Evolutionary conservation across 2,329 filamentous ascomycete species (phyloP), one percentile per base, ranked within the genome.

Genomic region (Ascochyta rabiei): DNA sequence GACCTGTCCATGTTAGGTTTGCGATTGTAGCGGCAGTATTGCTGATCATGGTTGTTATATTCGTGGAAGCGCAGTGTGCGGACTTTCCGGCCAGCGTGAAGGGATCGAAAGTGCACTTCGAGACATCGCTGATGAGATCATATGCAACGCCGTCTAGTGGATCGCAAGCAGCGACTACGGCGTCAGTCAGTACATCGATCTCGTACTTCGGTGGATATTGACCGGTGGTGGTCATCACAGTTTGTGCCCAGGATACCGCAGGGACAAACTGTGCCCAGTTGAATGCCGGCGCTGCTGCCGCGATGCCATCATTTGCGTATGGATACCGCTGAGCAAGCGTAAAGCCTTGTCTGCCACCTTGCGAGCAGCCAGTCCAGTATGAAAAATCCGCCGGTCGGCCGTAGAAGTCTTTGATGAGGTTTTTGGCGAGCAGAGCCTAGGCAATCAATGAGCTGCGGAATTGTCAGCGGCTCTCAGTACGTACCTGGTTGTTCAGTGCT

Each of bases 221-320:
- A 8, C 39, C 39, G 44, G 34, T 8, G 56, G 55, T 10, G 24
- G 64, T 59, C 71, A 76, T 75, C 16, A 69, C 48, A 21, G 66
- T 47, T 38, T 73, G 67, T 15, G 71, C 60, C 61, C 66, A 75
- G 16, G 46, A 63, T 15, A 66, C 62, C 1, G 68, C 61, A 2
- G 46, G 38, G 18, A 60, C 59, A 57, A 71, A 51, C n/a, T 51
- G 45, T 15, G 33, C 48, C 52, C 70, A 76, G 46, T 77, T 74
- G 41, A 77, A 69, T 2, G 76, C 76, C 12, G 77, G 76, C 1
- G 75, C 71, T 5, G 57, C 53, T 4, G 77, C 75, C 4, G 76
- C 50, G 45, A 80, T 78, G 18, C 77, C 76, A 19, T 80, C 70
- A 33, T 60, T 68, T 1, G 59, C 55, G 3, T 61, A 55, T 3